Evolutionary conservation across 306 rosid genomes (phyloP).

Genomic region (Trifolium dubium): DNA sequence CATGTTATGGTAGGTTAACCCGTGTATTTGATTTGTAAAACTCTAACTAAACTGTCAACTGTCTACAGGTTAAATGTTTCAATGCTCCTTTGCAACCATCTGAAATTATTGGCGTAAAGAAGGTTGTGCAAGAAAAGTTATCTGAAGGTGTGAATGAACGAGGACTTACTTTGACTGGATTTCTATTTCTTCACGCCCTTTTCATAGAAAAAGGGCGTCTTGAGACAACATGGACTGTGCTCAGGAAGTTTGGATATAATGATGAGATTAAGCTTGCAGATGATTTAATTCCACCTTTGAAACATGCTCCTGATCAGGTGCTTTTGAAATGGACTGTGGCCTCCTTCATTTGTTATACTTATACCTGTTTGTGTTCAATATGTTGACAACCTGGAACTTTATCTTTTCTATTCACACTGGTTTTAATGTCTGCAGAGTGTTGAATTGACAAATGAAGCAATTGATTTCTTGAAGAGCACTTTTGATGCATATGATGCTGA

Average conservation of each 20-base stretch:
- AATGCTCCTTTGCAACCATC: conserved; percentile 97
- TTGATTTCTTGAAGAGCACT: conserved; percentile 78
- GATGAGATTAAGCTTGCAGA: conserved; percentile 93
- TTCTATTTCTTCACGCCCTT: conserved; percentile 95
- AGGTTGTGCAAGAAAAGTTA: conserved; percentile 88
- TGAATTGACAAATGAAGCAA: conserved; percentile 94
- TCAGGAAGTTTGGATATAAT: conserved; percentile 92
- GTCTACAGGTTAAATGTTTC: conserved; percentile 90
- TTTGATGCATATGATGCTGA: conserved; percentile 77
- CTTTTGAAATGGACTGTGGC: conserved; percentile 27
- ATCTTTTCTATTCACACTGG: conserved; percentile 33
- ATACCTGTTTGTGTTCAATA: conserved; percentile 16
- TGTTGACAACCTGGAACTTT: conserved; percentile 6
- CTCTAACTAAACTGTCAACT: conserved; percentile 38
- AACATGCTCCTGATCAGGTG: conserved; percentile 89
- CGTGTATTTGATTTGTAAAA: conserved; percentile 14
- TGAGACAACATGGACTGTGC: conserved; percentile 98
- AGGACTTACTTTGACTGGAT: conserved; percentile 96
- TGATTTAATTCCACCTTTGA: conserved; percentile 71
- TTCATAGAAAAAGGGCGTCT: conserved; percentile 97
- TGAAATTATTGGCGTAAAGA: conserved; percentile 88
- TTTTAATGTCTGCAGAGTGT: conserved; percentile 72
- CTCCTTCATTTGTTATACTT: background rate
- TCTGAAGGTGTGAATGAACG: conserved; percentile 97
- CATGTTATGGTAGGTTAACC: background rate